phyloP scores from a whole-genome alignment of 2,329 filamentous ascomycete genomes.

The Periconia sp. region DNA sequence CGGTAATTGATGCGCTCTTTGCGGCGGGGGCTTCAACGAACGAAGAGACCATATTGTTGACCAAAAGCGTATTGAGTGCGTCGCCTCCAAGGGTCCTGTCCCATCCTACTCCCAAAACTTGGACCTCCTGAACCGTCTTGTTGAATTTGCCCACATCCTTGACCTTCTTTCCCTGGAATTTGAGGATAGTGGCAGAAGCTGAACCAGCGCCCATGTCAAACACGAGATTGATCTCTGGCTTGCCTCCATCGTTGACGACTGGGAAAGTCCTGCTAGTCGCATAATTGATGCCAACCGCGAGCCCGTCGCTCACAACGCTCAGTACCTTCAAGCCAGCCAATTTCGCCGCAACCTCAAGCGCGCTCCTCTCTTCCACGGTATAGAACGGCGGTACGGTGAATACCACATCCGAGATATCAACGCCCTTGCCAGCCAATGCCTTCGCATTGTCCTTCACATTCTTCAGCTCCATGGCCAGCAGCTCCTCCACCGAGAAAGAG shows the following conservation, averaged over 20 bases:
- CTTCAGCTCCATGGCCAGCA: conserved; percentile 95
- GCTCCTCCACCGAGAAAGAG: conserved; percentile 81
- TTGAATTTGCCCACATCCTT: conserved; percentile 94
- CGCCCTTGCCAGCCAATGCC: conserved; percentile 75
- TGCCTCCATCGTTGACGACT: conserved; percentile 77
- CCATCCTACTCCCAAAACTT: conserved; percentile 85
- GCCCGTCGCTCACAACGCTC: conserved; percentile 82
- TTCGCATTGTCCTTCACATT: conserved; percentile 91
- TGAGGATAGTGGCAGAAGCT: conserved; percentile 85
- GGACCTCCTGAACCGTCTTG: conserved; percentile 96
- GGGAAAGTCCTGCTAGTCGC: conserved; percentile 91
- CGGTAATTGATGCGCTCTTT: conserved; percentile 67
- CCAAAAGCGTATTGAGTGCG: conserved; percentile 82
- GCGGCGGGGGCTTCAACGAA: conserved; percentile 72
- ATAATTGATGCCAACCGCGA: conserved; percentile 94
- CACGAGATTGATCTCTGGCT: conserved; percentile 89
- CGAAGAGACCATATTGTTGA: conserved; percentile 84
- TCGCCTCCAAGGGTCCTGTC: conserved; percentile 91
- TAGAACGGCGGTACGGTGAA: conserved; percentile 92
- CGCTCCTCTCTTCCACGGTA: conserved; percentile 86
- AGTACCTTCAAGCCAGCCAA: conserved; percentile 88
- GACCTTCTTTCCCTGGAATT: conserved; percentile 85
- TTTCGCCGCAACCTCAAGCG: conserved; percentile 81
- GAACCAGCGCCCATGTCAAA: conserved; percentile 99
- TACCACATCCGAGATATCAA: conserved; percentile 78